A percentile compares a stretch with the other conserved stretches of the same genome.
Conservation (phyloP, 192 early-diverging fungal genomes). For the Backusella morwellensis region DNA sequence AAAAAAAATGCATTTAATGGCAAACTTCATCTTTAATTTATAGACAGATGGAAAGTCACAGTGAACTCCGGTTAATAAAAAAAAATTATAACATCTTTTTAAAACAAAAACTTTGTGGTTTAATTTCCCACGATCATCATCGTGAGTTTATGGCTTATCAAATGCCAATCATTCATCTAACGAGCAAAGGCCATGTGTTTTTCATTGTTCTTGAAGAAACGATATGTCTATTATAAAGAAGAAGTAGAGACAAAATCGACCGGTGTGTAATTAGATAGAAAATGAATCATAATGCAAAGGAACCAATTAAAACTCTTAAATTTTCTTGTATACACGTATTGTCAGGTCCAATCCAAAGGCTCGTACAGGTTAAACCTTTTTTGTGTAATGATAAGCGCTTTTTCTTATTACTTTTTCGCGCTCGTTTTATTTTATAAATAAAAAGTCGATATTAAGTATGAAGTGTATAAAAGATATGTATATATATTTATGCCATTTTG, state of each 20-base stretch:
- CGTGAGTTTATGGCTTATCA: background rate
- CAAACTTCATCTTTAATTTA: background rate
- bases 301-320: slow-evolving; percentile 1
- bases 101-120: background rate
- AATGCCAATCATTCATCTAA: too few relatives aligned
- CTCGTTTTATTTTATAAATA: background rate
- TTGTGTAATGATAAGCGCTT: background rate
- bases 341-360: slow-evolving; percentile 6
- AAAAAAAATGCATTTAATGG: background rate
- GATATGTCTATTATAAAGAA: background rate
- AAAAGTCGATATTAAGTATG: background rate
- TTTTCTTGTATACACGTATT: background rate
- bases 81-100: background rate
- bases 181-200: background rate
- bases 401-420: background rate
- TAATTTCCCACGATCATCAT: background rate
- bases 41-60: background rate
- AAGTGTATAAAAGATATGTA: background rate
- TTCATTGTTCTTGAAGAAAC: background rate
- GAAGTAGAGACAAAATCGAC: background rate
- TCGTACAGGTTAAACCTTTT: background rate
- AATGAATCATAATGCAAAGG: slow-evolving; percentile 18
- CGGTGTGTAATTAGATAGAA: background rate
- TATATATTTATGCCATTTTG: too few relatives aligned
- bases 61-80: too few relatives aligned